Conservation (phyloP, 208 protist genomes). For the Trypanosoma caninum region DNA sequence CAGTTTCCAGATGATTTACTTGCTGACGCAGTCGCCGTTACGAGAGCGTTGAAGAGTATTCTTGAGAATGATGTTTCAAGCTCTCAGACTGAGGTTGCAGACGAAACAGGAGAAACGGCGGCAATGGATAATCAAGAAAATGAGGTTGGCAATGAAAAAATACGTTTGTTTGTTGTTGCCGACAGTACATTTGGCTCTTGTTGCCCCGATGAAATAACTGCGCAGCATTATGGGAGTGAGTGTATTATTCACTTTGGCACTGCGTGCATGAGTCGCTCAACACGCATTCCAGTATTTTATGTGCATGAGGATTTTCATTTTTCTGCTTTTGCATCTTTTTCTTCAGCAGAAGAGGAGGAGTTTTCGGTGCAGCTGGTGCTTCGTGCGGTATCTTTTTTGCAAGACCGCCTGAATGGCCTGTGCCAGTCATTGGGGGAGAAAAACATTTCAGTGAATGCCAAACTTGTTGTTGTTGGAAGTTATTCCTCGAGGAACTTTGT, state of each 20-base stretch:
- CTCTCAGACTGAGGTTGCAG: background rate
- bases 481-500: constrained; percentile 20
- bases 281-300: constrained; percentile 79
- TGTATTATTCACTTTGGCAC: constrained; percentile 91
- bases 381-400: constrained; percentile 19
- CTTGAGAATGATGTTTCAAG: constrained; percentile 23
- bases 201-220: constrained; percentile 90
- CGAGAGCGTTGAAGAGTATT: constrained; percentile 41
- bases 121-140: no score
- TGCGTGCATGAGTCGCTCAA: constrained; percentile 83
- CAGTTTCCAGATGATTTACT: constrained; percentile 91
- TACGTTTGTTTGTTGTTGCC: constrained; percentile 77
- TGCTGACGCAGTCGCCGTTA: constrained; percentile 56
- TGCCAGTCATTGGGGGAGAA: background rate
- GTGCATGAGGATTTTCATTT: constrained; percentile 57
- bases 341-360: constrained; percentile 4
- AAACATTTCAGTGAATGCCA: background rate
- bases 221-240: constrained; percentile 79
- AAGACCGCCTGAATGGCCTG: constrained; percentile 2
- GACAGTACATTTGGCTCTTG: constrained; percentile 92
- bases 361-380: constrained; percentile 26
- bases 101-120: background rate
- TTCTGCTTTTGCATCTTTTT: background rate
- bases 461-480: constrained; percentile 30
- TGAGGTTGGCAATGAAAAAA: background rate